Conservation (phyloP, 2,329 filamentous ascomycete species). For the Apiospora marii region DNA sequence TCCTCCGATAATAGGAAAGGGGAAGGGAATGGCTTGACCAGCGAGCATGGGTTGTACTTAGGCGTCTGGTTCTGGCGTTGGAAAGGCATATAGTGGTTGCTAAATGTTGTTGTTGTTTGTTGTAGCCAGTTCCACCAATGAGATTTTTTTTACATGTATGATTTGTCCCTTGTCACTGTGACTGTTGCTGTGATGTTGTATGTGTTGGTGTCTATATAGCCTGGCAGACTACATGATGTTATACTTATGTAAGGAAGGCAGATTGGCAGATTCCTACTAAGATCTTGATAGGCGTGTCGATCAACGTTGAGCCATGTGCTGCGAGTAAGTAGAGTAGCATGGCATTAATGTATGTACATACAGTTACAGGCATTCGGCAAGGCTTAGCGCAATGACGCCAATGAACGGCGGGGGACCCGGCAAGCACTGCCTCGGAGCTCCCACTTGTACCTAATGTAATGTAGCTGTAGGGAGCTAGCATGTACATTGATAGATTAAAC, state of each 20-base stretch:
- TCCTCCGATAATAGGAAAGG: not conserved
- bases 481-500: not conserved
- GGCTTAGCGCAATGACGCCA: conserved; percentile 14
- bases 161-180: not conserved
- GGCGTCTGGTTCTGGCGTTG: conserved; percentile 19
- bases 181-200: not conserved
- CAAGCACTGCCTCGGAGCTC: not conserved
- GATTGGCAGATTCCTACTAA: not conserved
- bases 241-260: not conserved
- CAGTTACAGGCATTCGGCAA: conserved; percentile 2
- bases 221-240: not conserved
- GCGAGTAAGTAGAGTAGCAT: conserved; percentile 8
- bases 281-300: not conserved
- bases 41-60: conserved; percentile 11
- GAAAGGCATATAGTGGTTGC: conserved; percentile 19
- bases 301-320: conserved; percentile 12
- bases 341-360: not conserved
- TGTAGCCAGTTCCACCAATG: conserved; percentile 9
- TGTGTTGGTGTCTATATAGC: not conserved
- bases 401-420: not conserved
- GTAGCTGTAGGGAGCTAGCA: not conserved
- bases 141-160: not conserved
- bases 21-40: not conserved
- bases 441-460: not conserved
- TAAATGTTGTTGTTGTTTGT: conserved; percentile 17